Base-by-base conservation (phyloP, 2,329 filamentous ascomycete species). In the Colletotrichum costaricense region DNA sequence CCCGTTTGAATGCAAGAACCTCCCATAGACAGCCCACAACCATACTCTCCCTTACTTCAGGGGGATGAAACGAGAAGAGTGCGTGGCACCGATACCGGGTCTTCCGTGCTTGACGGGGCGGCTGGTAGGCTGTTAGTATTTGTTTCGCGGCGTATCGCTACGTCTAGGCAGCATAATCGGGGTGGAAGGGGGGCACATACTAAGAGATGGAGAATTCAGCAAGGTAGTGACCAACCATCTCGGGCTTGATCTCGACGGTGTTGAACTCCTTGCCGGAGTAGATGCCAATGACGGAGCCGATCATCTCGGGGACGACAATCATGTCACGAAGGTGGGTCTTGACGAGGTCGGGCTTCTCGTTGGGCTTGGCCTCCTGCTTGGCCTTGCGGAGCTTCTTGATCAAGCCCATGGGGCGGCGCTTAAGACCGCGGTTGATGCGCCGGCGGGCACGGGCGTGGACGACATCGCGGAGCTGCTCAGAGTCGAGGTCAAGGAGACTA, bases 231-330 rank as follows among this genome's bases (percentile, higher is more conserved):
- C 97, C 97, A 88, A 99, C 97, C 97, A 99, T 99, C 92, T 99
- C 97, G 82, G 97, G 97, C 93, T 98, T 98, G 90, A 99, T 97
- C 89, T 99, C 97, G 82, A 99, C 95, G 92, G 98, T 96, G 93
- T 99, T 99, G 94, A 99, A 99, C 89, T 98, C 95, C 93, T 99
- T 99, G 86, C 97, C 97, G 80, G 95, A 98, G 94, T 99, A 99
- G 91, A 99, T 97, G 86, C 95, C 97, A 83, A 99, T 94, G 83
- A 99, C 96, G 88, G 91, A 94, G 83, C 97, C 97, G 85, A 99
- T 99, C 97, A 99, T 98, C 92, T 99, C 97, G 82, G 97, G 97
- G 81, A 99, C 97, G 85, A 99, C 93, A 87, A 99, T 98, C 97
- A 99, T 99, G 91, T 99, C 93, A 88, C 96, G 95, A 83, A 99